phyloP scores from a whole-genome alignment of 805 yeast genomes.

The Babjeviella inositovora region DNA sequence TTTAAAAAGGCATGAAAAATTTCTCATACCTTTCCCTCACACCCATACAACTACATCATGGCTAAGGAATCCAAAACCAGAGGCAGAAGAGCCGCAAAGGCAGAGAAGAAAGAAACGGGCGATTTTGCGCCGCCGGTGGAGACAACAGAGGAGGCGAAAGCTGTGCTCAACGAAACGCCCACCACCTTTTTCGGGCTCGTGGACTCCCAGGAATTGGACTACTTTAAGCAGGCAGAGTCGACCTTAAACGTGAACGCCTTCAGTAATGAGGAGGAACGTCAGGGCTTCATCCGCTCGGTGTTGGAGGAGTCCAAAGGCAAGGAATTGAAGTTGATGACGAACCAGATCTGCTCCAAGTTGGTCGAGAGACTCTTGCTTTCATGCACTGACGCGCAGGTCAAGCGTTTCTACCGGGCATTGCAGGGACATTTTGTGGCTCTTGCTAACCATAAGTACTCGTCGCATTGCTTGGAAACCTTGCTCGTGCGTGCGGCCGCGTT shows the following conservation, averaged over 20 bases:
- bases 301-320: slow-evolving; percentile 79
- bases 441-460: slow-evolving; percentile 78
- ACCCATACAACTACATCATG: no score
- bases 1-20: no score
- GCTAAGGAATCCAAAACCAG: no score
- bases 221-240: slow-evolving; percentile 86
- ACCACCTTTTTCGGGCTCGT: slow-evolving; percentile 71
- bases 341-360: slow-evolving; percentile 87
- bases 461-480: slow-evolving; percentile 85
- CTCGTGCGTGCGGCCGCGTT: slow-evolving; percentile 60
- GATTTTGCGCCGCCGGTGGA: no score
- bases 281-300: slow-evolving; percentile 59
- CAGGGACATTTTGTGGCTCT: slow-evolving; percentile 62
- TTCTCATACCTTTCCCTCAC: no score
- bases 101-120: no score
- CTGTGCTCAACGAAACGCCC: slow-evolving; percentile 1
- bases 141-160: no score
- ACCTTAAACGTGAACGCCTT: slow-evolving; percentile 72
- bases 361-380: slow-evolving; percentile 71
- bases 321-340: slow-evolving; percentile 82
- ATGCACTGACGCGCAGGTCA: slow-evolving; percentile 50
- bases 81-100: no score
- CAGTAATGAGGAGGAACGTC: slow-evolving; percentile 54
- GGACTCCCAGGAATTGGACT: slow-evolving; percentile 72
- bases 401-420: slow-evolving; percentile 48